Conservation (phyloP, 495 filamentous ascomycete genomes). For the Penicillium odoratum region DNA sequence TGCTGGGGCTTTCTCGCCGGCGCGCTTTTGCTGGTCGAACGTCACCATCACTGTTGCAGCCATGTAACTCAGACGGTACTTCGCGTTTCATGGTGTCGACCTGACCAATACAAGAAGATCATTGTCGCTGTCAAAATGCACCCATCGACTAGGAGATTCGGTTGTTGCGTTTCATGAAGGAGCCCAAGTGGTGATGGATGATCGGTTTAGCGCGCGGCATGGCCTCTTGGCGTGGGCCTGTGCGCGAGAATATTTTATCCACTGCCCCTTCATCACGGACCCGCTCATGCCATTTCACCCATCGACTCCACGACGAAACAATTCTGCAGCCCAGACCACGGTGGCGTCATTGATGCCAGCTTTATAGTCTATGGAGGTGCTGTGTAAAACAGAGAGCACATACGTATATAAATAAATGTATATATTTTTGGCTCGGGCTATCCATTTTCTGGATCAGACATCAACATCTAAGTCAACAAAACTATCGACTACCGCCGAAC, state of each 20-base stretch:
- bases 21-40: constrained; percentile 8
- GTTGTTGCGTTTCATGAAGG: neutral
- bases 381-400: neutral
- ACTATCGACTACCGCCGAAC: neutral
- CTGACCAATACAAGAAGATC: constrained; percentile 2
- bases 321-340: neutral
- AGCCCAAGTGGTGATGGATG: neutral
- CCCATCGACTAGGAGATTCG: neutral
- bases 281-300: neutral
- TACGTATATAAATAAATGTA: too few species aligned
- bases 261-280: neutral
- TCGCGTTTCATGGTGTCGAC: constrained; percentile 7
- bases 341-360: neutral
- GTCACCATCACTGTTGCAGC: constrained; percentile 4
- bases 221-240: too few species aligned
- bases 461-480: too few species aligned
- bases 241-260: neutral
- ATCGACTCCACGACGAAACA: neutral
- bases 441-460: too few species aligned
- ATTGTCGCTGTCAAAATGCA: neutral
- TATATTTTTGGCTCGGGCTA: neutral
- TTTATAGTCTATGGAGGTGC: neutral
- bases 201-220: neutral
- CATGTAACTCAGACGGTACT: constrained; percentile 4
- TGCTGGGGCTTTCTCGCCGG: constrained; percentile 7